Base-by-base conservation (phyloP, 2,329 filamentous ascomycete species). In the Hypoxylon sp. region DNA sequence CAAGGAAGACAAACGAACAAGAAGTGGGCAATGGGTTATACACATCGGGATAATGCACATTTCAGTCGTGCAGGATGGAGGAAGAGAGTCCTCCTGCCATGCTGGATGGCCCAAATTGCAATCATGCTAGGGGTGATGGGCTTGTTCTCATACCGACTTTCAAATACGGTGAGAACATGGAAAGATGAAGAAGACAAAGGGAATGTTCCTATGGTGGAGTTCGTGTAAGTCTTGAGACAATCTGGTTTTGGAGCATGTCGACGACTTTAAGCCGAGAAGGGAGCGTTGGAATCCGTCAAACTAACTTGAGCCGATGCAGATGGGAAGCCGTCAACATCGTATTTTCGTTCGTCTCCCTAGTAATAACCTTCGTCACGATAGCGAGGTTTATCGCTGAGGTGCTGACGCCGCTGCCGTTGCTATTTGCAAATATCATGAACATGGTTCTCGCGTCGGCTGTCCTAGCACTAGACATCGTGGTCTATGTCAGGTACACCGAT, bases 261-360 rank as follows among this genome's bases (percentile, higher is more conserved):
- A 21, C 12, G 16, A 32, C 7, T 14, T 7, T 30, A 19, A n/a
- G n/a, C n/a, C 19, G 23, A 23, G 14, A 5, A 25, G 21, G n/a
- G 8, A 32, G 16, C 9, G 12, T 29, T 6, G 21, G 50, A 9
- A 60, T 32, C 21, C 14, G 23, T 2, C 16, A 5, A 25, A 16
- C 65, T 66, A 59, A 69, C 54, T 14, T 48, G 12, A 37, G 12
- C n/a, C 32, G 30, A 8, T 30, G 41, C 65, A 87, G 85, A 29
- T 88, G 86, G 85, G 84, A 87, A 74, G 77, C 74, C 21, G 81
- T 80, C 53, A 88, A 87, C 67, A 80, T 88, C 51, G 80, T 65
- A 55, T 78, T 88, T 55, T 83, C 84, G 14, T 74, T 83, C 25
- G 63, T 85, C 37, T 80, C 82, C 0, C 80, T 85, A 5, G 32